Conservation (phyloP, 169 alveolate species). For the Eimeria brunetti region DNA sequence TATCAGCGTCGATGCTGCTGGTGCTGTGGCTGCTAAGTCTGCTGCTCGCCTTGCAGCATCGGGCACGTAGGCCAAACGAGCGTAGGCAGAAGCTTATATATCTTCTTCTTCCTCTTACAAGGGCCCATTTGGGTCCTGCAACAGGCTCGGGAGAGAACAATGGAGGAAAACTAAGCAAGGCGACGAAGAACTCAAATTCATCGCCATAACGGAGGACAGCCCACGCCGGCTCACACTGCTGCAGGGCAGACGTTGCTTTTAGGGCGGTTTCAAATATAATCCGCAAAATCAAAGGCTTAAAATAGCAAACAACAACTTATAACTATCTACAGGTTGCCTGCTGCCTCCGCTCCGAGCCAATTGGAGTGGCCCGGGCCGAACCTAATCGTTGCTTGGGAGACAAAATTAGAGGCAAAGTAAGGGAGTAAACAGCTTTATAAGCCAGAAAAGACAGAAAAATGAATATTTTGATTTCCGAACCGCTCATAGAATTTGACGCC, state of each 20-base stretch:
- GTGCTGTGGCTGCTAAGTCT: not conserved
- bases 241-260: not conserved
- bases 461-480: not conserved
- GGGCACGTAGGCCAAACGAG: not conserved
- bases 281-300: not conserved
- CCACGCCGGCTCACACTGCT: not conserved
- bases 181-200: not conserved
- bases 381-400: not conserved
- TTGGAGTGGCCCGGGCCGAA: not conserved
- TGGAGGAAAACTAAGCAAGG: not conserved
- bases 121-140: slow-evolving; percentile 1
- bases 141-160: not conserved
- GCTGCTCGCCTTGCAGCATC: not conserved
- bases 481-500: not conserved
- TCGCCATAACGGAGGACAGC: not conserved
- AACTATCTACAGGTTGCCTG: not conserved
- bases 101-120: not conserved
- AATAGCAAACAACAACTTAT: not conserved
- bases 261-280: not conserved
- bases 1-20: not conserved
- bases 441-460: not conserved
- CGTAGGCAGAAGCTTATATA: not conserved
- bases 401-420: not conserved
- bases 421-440: not conserved
- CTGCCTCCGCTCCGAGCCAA: not conserved